A percentile compares a stretch with the other conserved stretches of the same genome.
Conservation (phyloP, 2,329 filamentous ascomycete species). For the Biscogniauxia marginata region DNA sequence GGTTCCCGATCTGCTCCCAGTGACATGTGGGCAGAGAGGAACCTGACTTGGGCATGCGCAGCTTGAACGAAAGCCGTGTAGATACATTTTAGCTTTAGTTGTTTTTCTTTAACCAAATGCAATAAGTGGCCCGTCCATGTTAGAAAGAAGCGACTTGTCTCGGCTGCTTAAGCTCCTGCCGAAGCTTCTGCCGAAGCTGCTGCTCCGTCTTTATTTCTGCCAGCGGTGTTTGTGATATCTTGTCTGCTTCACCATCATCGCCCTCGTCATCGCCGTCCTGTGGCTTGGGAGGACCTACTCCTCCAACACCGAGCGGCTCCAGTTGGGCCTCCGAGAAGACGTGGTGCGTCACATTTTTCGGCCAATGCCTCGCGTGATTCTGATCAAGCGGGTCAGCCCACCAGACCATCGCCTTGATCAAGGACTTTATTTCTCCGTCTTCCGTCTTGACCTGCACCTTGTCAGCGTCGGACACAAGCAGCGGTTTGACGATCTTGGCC, state of each 20-base stretch:
- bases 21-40: too few relatives aligned
- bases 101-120: not conserved
- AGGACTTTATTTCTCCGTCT: constrained; percentile 3
- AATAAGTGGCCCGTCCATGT: not conserved
- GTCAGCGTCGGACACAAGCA: constrained; percentile 8
- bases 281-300: constrained; percentile 3
- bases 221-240: not conserved
- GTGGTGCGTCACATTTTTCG: constrained; percentile 52
- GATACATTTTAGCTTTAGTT: not conserved
- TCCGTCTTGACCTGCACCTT: not conserved
- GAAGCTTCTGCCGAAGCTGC: too few relatives aligned
- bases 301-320: constrained; percentile 5
- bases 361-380: constrained; percentile 48
- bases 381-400: constrained; percentile 51
- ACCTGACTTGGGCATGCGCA: not conserved
- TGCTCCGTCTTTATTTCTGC: not conserved
- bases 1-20: not conserved
- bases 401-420: constrained; percentile 46
- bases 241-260: not conserved
- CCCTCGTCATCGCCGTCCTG: constrained; percentile 1
- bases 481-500: constrained; percentile 16
- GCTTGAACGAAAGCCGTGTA: not conserved
- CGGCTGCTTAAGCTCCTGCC: too few relatives aligned
- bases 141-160: too few relatives aligned
- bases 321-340: constrained; percentile 35